Percentiles rank a stretch among this genome's conserved stretches.
These are phyloP conservation scores for Rhizoclosmatium sp. DNA, from an alignment of 192 early-diverging fungal species.

Conservation along the genomic window DNA sequence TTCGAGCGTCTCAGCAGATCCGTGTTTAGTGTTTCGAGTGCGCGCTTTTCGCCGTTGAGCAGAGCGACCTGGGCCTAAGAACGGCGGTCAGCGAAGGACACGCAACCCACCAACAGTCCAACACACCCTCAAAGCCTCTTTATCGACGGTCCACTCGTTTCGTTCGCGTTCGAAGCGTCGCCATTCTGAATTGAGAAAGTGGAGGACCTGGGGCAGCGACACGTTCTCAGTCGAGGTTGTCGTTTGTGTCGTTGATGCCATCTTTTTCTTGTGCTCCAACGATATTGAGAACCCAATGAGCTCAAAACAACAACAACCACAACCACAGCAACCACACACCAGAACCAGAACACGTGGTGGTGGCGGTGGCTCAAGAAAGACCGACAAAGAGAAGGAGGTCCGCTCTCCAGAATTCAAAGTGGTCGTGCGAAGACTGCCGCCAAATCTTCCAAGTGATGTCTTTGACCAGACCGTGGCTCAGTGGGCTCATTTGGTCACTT, in stretches of 20 bases:
- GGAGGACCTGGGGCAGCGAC: slow-evolving; percentile 60
- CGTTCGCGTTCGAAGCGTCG: slow-evolving; percentile 81
- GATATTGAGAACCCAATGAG: too few relatives aligned
- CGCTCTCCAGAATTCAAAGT: slow-evolving; percentile 3
- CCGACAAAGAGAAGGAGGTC: neutral
- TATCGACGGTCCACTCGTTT: slow-evolving; percentile 88
- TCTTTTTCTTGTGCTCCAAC: too few relatives aligned
- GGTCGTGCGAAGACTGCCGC: slow-evolving; percentile 27
- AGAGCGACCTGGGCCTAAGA: slow-evolving; percentile 75
- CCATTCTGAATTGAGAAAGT: slow-evolving; percentile 86
- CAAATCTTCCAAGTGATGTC: neutral
- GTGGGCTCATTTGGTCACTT: neutral
- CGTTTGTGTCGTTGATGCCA: too few relatives aligned
- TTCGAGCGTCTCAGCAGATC: slow-evolving; percentile 81
- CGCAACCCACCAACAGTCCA: neutral
- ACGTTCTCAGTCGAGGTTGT: neutral
- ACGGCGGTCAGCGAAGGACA: neutral
- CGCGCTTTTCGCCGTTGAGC: slow-evolving; percentile 79
- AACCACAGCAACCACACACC: too few relatives aligned
- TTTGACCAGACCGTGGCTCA: neutral
- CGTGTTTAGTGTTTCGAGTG: slow-evolving; percentile 74
- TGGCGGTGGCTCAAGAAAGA: too few relatives aligned
- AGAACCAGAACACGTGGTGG: too few relatives aligned
- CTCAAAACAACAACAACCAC: too few relatives aligned
- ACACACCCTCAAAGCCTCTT: slow-evolving; percentile 76